phyloP scores from a whole-genome alignment of 2,329 filamentous ascomycete species.

The Aureobasidium sp. region DNA sequence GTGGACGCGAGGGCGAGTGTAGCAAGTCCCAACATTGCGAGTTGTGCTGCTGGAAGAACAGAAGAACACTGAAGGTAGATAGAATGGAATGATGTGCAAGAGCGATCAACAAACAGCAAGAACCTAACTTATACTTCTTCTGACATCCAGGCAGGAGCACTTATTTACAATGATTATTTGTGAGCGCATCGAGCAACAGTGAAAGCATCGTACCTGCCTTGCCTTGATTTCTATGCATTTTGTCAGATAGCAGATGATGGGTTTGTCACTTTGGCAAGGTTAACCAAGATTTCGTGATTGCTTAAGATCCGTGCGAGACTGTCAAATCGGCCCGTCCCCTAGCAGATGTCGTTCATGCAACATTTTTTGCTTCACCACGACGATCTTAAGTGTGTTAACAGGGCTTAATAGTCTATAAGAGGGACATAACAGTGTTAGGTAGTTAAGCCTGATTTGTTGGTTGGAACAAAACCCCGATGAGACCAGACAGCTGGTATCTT shows the following conservation, averaged over 20 bases:
- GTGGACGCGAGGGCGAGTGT: background rate
- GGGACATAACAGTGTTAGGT: background rate
- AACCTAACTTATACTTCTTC: background rate
- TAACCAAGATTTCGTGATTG: background rate
- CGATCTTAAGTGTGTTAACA: background rate
- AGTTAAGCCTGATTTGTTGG: background rate
- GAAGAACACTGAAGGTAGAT: background rate
- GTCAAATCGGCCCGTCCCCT: background rate
- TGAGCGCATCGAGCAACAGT: background rate
- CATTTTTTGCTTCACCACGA: background rate
- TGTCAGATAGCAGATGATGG: background rate
- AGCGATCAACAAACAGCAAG: background rate
- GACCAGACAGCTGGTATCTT: background rate
- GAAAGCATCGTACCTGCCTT: background rate
- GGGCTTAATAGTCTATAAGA: background rate
- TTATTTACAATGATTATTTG: background rate
- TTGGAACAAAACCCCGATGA: background rate
- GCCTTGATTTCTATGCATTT: background rate
- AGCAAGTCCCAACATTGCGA: background rate
- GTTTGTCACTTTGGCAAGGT: conserved; percentile 1
- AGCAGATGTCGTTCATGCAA: background rate
- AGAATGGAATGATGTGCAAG: background rate
- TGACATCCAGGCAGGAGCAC: background rate
- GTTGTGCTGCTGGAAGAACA: background rate
- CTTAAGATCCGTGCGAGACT: background rate